Percentiles rank a stretch among this genome's conserved stretches.
phyloP scores from a whole-genome alignment of 202 grass and related monocot genomes.

The Eragrostis tef region DNA sequence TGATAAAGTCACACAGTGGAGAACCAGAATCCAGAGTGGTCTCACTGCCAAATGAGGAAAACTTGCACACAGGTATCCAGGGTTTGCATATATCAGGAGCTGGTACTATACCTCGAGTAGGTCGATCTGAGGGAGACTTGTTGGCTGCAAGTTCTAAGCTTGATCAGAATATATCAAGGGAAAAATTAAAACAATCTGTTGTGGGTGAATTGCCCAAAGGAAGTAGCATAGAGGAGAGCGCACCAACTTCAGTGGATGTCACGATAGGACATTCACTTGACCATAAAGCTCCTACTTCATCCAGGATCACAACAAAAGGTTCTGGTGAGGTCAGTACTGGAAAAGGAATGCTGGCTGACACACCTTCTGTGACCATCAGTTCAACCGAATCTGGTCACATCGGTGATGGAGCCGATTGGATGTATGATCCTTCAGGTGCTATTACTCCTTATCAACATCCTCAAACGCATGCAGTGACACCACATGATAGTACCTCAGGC shows the following conservation, averaged over 20 bases:
- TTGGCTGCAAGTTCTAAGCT: conserved; percentile 33
- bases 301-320: conserved; percentile 34
- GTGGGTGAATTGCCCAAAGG: conserved; percentile 48
- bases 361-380: conserved; percentile 35
- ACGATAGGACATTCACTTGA: conserved; percentile 16
- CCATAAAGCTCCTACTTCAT: conserved; percentile 39
- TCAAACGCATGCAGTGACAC: conserved; percentile 32
- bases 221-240: conserved; percentile 36
- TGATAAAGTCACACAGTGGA: conserved; percentile 43
- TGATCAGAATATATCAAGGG: conserved; percentile 28
- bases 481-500: conserved; percentile 46
- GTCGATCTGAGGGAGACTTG: conserved; percentile 42
- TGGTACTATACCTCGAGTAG: conserved; percentile 39
- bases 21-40: conserved; percentile 48
- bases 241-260: conserved; percentile 38
- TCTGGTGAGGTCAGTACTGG: conserved; percentile 34
- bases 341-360: conserved; percentile 37
- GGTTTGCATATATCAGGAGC: conserved; percentile 46
- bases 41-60: conserved; percentile 43
- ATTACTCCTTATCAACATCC: conserved; percentile 34
- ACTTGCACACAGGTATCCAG: conserved; percentile 21
- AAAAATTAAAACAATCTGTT: conserved; percentile 49
- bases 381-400: conserved; percentile 29
- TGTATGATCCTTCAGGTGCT: conserved; percentile 46
- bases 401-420: conserved; percentile 32